Percentiles rank a stretch among this genome's conserved stretches.
phyloP scores from a whole-genome alignment of 805 yeast species.

The Teunomyces barrocoloradensis region DNA sequence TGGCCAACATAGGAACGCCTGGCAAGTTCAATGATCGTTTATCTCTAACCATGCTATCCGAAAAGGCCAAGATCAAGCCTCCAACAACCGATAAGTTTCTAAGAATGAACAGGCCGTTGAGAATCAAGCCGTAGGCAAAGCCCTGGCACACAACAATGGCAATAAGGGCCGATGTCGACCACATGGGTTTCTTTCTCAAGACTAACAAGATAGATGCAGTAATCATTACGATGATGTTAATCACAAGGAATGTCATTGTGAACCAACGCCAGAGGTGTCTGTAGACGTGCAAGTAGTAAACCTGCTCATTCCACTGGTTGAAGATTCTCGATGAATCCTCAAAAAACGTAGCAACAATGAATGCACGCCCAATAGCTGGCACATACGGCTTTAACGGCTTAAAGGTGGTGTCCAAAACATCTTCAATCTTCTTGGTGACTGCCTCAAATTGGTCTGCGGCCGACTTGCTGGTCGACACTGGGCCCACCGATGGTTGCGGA shows the following conservation, averaged over 20 bases:
- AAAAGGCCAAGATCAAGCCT: slow-evolving; percentile 81
- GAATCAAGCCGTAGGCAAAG: slow-evolving; percentile 78
- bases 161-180: slow-evolving; percentile 68
- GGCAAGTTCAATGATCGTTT: slow-evolving; percentile 66
- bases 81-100: slow-evolving; percentile 91
- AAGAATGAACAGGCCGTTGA: slow-evolving; percentile 76
- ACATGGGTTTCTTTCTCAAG: slow-evolving; percentile 60
- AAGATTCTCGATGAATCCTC: slow-evolving; percentile 85
- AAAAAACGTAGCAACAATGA: slow-evolving; percentile 89
- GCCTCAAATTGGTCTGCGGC: slow-evolving; percentile 45
- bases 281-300: slow-evolving; percentile 74
- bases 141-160: slow-evolving; percentile 81
- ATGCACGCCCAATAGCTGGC: slow-evolving; percentile 83
- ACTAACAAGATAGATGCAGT: slow-evolving; percentile 70
- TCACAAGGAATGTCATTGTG: slow-evolving; percentile 65
- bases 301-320: slow-evolving; percentile 90
- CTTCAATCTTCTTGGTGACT: slow-evolving; percentile 54
- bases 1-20: slow-evolving; percentile 70
- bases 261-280: slow-evolving; percentile 77
- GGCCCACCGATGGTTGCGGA: slow-evolving; percentile 27
- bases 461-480: slow-evolving; percentile 27
- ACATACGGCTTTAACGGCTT: slow-evolving; percentile 66
- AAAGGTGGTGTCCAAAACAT: slow-evolving; percentile 47
- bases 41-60: slow-evolving; percentile 81
- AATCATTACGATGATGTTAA: slow-evolving; percentile 68